Evolutionary conservation across 2,329 filamentous ascomycete genomes (phyloP).

Genomic region (Scytalidium lignicola): DNA sequence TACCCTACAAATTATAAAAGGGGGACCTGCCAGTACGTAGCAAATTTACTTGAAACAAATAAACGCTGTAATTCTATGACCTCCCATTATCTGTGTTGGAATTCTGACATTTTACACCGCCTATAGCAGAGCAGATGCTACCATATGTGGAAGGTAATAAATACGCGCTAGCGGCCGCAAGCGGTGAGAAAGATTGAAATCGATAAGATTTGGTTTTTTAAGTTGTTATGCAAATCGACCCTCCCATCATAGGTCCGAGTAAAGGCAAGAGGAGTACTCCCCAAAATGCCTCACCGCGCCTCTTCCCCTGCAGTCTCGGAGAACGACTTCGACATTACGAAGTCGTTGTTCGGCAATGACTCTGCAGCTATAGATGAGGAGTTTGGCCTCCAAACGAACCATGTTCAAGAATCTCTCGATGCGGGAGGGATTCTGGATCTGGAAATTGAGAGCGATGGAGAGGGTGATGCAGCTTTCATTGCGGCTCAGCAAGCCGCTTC

Average conservation of each 20-base stretch:
- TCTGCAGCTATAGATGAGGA: constrained; percentile 44
- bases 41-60: too few species aligned
- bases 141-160: too few species aligned
- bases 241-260: not conserved
- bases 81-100: too few species aligned
- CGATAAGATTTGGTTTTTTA: not conserved
- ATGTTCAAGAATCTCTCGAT: constrained; percentile 44
- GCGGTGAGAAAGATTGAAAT: not conserved
- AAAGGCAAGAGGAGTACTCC: constrained; percentile 4
- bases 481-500: constrained; percentile 79
- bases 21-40: too few species aligned
- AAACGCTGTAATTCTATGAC: too few species aligned
- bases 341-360: constrained; percentile 64
- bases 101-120: too few species aligned
- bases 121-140: too few species aligned
- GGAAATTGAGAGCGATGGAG: constrained; percentile 50
- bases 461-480: constrained; percentile 84
- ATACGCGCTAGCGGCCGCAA: not conserved
- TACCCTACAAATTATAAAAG: too few species aligned
- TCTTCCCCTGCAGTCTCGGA: constrained; percentile 82
- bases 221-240: not conserved
- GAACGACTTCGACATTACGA: constrained; percentile 85
- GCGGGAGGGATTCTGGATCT: constrained; percentile 57
- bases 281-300: constrained; percentile 64
- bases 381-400: constrained; percentile 24